Evolutionary conservation across 2,329 filamentous ascomycete species (phyloP).

Genomic region (Colletotrichum gigasporum): DNA sequence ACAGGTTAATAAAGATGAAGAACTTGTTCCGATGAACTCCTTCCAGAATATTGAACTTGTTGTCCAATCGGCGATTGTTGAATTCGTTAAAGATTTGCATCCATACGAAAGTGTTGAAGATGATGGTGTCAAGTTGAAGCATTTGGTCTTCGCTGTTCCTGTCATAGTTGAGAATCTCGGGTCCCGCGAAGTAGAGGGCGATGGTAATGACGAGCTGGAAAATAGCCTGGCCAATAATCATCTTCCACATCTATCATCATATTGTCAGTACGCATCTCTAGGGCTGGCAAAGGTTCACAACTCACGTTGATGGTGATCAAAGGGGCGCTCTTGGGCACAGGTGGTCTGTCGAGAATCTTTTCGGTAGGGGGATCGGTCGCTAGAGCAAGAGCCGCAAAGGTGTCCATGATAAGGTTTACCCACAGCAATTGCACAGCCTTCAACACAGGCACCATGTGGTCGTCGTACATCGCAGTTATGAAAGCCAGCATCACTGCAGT

Average conservation of each 20-base stretch:
- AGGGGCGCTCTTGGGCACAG: constrained; percentile 43
- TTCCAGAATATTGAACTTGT: constrained; percentile 69
- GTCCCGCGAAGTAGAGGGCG: constrained; percentile 20
- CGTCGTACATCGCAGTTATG: constrained; percentile 63
- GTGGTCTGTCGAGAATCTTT: constrained; percentile 53
- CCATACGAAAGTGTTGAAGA: constrained; percentile 90
- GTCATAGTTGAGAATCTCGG: constrained; percentile 8
- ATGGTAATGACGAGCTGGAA: constrained; percentile 69
- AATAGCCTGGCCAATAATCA: constrained; percentile 70
- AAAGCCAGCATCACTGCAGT: constrained; percentile 69
- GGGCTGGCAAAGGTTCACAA: background rate
- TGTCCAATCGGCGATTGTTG: constrained; percentile 71
- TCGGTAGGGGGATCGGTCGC: constrained; percentile 45
- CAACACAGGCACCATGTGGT: constrained; percentile 60
- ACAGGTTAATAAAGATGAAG: constrained; percentile 64
- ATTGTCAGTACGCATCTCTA: background rate
- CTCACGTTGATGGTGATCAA: constrained; percentile 38
- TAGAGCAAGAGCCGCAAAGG: constrained; percentile 63
- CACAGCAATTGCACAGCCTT: constrained; percentile 69
- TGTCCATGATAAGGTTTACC: constrained; percentile 73
- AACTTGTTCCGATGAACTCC: constrained; percentile 65
- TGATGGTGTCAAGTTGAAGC: constrained; percentile 68
- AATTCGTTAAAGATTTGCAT: constrained; percentile 80
- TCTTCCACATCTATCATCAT: constrained; percentile 63
- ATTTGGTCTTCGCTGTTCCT: constrained; percentile 6